Conservation (phyloP, 345 rosid species). For the Hibiscus mutabilis region DNA sequence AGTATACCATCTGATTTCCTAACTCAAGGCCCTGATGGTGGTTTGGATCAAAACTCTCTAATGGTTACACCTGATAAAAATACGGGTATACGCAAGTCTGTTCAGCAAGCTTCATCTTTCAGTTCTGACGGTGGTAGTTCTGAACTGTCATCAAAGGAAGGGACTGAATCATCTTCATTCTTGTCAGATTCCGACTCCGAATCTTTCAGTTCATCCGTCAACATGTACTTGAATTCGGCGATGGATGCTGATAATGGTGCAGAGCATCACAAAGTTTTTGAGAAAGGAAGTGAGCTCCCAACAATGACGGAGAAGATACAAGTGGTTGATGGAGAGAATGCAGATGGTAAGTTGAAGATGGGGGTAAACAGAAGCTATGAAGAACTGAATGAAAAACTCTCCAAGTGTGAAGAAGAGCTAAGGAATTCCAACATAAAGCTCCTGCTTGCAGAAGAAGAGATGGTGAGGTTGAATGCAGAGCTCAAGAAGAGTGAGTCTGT, state of each 20-base stretch:
- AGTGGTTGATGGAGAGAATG: slow-evolving; percentile 24
- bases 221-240: slow-evolving; percentile 29
- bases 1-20: slow-evolving; percentile 23
- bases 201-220: slow-evolving; percentile 46
- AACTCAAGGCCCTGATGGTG: slow-evolving; percentile 28
- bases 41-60: slow-evolving; percentile 29
- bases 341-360: slow-evolving; percentile 19
- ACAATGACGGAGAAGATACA: slow-evolving; percentile 20
- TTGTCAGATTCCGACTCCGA: slow-evolving; percentile 77
- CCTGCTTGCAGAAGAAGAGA: slow-evolving; percentile 50
- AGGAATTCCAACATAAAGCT: slow-evolving; percentile 36
- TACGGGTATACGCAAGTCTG: slow-evolving; percentile 23
- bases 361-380: slow-evolving; percentile 28
- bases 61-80: slow-evolving; percentile 34
- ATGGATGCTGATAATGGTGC: slow-evolving; percentile 19
- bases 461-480: slow-evolving; percentile 36
- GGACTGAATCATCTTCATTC: slow-evolving; percentile 50
- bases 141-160: slow-evolving; percentile 55
- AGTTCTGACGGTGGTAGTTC: slow-evolving; percentile 46
- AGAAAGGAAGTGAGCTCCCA: slow-evolving; percentile 25
- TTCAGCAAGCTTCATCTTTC: slow-evolving; percentile 36
- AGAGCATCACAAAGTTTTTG: slow-evolving; percentile 22
- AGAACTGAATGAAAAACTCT: slow-evolving; percentile 28
- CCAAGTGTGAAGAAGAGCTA: slow-evolving; percentile 41
- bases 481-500: slow-evolving; percentile 27